These are phyloP conservation scores for Camillea tinctor DNA, from an alignment of 2,329 filamentous ascomycete species.

Conservation along the genomic window DNA sequence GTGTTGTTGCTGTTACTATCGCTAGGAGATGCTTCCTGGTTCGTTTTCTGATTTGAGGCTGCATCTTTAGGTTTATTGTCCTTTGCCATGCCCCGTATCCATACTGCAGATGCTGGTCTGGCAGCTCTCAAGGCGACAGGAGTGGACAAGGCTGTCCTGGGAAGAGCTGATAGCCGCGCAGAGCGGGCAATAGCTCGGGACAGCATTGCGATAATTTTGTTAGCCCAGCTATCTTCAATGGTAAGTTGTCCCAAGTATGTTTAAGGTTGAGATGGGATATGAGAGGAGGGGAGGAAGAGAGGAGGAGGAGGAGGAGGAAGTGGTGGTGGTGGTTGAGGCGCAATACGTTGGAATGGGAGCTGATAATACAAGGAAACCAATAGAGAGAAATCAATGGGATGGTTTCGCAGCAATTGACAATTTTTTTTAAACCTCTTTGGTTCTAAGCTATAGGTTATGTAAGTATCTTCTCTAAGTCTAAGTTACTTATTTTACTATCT, in stretches of 20 bases:
- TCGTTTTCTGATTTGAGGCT: slow-evolving; percentile 2
- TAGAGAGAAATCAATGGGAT: neutral
- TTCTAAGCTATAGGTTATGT: too few species aligned
- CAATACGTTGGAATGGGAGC: neutral
- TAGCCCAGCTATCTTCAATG: neutral
- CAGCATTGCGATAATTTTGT: slow-evolving; percentile 33
- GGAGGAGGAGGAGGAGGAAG: neutral
- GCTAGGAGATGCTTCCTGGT: slow-evolving; percentile 2
- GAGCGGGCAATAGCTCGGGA: slow-evolving; percentile 39
- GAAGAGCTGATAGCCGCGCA: slow-evolving; percentile 33
- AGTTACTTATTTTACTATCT: too few species aligned
- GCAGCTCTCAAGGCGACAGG: slow-evolving; percentile 31
- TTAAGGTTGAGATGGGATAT: too few species aligned
- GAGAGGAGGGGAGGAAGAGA: neutral
- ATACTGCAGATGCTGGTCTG: slow-evolving; percentile 36
- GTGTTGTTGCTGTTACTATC: slow-evolving; percentile 4
- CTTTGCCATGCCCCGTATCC: slow-evolving; percentile 44
- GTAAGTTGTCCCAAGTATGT: neutral
- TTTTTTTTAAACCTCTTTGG: neutral
- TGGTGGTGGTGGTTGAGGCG: neutral
- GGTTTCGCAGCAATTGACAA: neutral
- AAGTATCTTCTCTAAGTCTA: too few species aligned
- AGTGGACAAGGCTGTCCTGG: slow-evolving; percentile 25
- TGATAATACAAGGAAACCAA: too few species aligned
- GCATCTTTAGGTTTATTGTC: slow-evolving; percentile 30